Base-by-base conservation (phyloP, 768 basidiomycete species). In the Tricholoma furcatifolium region DNA sequence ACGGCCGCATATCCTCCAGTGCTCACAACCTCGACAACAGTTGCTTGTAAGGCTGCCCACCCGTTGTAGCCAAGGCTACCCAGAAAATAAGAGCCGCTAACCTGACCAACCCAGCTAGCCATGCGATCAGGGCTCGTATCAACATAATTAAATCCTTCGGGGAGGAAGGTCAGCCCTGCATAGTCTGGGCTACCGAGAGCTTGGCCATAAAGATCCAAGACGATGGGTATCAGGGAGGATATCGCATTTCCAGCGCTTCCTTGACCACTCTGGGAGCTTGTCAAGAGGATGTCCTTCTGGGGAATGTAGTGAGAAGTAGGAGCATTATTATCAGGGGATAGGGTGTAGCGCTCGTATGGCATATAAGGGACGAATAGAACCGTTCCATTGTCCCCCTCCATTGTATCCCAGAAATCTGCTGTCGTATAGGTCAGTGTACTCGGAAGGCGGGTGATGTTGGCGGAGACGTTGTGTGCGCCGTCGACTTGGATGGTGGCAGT, bases 41-140 rank as follows among this genome's bases (percentile, higher is more conserved):
- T 24, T 8, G 47, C 38, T 2, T 54, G 45, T 14, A 51, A 49
- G 12, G 57, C 62, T 3, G 57, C 59, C 57, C 55, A 60, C 11
- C 59, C 62, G 24, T 63, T 63, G 41, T 56, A 61, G 8, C 51
- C 54, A 6, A 58, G 15, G 42, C 56, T 59, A 1, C 48, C 53
- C 10, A 54, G 45, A 12, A 59, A 9, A 32, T 51, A 63, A 8
- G 62, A 60, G 7, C 60, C 60, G 4, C 62, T 59, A 14, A 58
- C 49, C 17, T 55, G 41, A 0, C 58, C 62, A n/a, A 43, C 54
- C 58, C 57, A 63, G n/a, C 20, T 34, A 9, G 51, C 48, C 17
- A 57, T 14, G 3, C 27, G n/a, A 12, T 9, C 27, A 18, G 43
- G 15, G 14, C 11, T 32, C 7, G 21, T 34, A 18, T 40, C 18